Conservation (phyloP, 208 protist species). For the Crithidia thermophila region DNA sequence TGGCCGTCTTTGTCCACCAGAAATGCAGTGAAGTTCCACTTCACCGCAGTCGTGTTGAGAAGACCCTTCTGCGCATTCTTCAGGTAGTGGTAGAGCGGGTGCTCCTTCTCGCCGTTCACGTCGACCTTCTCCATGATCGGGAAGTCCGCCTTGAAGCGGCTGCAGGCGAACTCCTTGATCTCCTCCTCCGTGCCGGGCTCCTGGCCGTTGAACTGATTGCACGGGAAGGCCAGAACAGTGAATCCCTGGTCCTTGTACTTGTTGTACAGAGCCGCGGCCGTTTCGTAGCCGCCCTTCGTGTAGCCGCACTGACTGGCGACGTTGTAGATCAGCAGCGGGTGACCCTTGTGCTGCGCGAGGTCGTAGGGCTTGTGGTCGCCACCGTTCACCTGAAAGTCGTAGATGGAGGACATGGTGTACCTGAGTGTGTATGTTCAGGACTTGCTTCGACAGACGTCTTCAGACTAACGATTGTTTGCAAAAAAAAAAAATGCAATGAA, state of each 20-base stretch:
- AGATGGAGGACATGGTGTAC: slow-evolving; percentile 63
- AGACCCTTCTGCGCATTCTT: slow-evolving; percentile 70
- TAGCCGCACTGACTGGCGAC: slow-evolving; percentile 93
- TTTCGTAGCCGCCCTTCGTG: slow-evolving; percentile 83
- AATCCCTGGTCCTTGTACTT: slow-evolving; percentile 89
- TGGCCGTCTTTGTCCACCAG: slow-evolving; percentile 75
- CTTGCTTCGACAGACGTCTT: no score
- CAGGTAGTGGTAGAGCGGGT: slow-evolving; percentile 85
- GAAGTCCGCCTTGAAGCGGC: slow-evolving; percentile 67
- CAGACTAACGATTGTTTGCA: no score
- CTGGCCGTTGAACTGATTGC: slow-evolving; percentile 41
- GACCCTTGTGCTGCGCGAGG: slow-evolving; percentile 84
- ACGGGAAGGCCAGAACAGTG: slow-evolving; percentile 92
- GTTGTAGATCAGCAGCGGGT: slow-evolving; percentile 93
- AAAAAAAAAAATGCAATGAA: no score
- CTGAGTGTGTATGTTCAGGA: background rate
- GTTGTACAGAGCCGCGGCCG: slow-evolving; percentile 78
- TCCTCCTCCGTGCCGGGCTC: slow-evolving; percentile 86
- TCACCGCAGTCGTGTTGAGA: slow-evolving; percentile 70
- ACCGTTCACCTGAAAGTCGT: slow-evolving; percentile 76
- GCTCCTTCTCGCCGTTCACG: slow-evolving; percentile 85
- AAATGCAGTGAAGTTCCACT: slow-evolving; percentile 97
- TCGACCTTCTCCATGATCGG: slow-evolving; percentile 92
- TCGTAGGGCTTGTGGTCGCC: slow-evolving; percentile 82
- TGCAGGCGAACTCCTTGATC: slow-evolving; percentile 77